These are phyloP conservation scores for Lomentospora prolificans DNA, from an alignment of 2,329 filamentous ascomycete species.

Conservation along the genomic window DNA sequence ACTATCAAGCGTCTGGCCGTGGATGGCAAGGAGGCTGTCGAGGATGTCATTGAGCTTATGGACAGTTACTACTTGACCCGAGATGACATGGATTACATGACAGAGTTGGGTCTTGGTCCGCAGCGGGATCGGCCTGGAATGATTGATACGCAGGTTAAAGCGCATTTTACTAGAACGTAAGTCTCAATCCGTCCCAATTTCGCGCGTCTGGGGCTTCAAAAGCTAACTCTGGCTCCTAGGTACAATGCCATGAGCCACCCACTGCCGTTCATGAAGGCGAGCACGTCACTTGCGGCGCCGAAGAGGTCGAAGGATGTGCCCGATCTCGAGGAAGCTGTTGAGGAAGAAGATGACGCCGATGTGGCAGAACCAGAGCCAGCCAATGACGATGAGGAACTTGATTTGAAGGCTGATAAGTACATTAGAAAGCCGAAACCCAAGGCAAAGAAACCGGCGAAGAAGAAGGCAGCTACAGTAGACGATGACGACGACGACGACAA, in stretches of 20 bases:
- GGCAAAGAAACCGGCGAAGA: conserved; percentile 35
- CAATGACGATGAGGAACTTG: conserved; percentile 67
- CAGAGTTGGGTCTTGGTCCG: conserved; percentile 80
- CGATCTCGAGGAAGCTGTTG: conserved; percentile 91
- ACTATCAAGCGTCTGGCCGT: conserved; percentile 63
- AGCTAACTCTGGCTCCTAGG: conserved; percentile 29
- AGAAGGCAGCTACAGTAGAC: conserved; percentile 28
- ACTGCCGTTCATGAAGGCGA: conserved; percentile 92
- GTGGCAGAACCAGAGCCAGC: conserved; percentile 48
- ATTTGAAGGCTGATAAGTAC: conserved; percentile 90
- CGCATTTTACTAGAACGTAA: conserved; percentile 80
- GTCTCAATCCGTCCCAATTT: conserved; percentile 32
- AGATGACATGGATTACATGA: conserved; percentile 87
- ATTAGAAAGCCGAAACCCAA: conserved; percentile 80
- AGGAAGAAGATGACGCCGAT: conserved; percentile 76
- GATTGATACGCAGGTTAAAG: conserved; percentile 77
- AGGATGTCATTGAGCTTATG: conserved; percentile 86
- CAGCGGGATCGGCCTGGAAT: conserved; percentile 68
- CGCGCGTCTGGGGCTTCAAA: neutral
- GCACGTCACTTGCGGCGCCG: conserved; percentile 62
- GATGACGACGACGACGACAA: conserved; percentile 39
- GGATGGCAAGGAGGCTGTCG: conserved; percentile 74
- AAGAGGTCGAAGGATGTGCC: conserved; percentile 66
- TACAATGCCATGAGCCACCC: conserved; percentile 85
- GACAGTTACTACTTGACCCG: conserved; percentile 92